Evolutionary conservation across 306 rosid genomes (phyloP).

Genomic region (Medicago lupulina): DNA sequence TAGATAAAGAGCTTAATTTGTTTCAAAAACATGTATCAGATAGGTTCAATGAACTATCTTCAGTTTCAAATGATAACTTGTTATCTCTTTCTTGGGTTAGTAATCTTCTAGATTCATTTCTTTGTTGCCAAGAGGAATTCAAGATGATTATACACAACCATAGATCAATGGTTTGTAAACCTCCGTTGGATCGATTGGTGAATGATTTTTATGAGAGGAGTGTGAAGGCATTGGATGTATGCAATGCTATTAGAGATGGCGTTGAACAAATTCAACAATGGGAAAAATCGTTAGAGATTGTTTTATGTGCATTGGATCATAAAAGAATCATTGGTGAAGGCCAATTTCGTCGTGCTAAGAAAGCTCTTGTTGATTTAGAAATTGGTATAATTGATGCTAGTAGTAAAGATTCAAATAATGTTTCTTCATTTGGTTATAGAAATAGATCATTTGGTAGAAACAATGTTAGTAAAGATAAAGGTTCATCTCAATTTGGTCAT

Average conservation of each 20-base stretch:
- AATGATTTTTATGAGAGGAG: slow-evolving; percentile 78
- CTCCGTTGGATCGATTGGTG: slow-evolving; percentile 71
- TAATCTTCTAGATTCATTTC: slow-evolving; percentile 72
- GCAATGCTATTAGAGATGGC: slow-evolving; percentile 90
- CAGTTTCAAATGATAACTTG: slow-evolving; percentile 46
- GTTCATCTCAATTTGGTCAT: slow-evolving; percentile 50
- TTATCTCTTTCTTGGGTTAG: slow-evolving; percentile 76
- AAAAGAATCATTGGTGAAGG: slow-evolving; percentile 73
- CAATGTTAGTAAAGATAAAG: slow-evolving; percentile 37
- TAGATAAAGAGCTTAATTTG: slow-evolving; percentile 60
- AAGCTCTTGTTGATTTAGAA: slow-evolving; percentile 78
- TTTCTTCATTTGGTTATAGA: slow-evolving; percentile 55
- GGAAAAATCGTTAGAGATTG: slow-evolving; percentile 81
- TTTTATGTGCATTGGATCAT: slow-evolving; percentile 62
- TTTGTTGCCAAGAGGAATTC: slow-evolving; percentile 71
- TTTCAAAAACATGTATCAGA: slow-evolving; percentile 69
- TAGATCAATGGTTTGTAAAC: slow-evolving; percentile 36
- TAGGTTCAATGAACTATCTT: slow-evolving; percentile 56
- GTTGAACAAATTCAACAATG: slow-evolving; percentile 82
- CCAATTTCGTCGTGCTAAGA: slow-evolving; percentile 89
- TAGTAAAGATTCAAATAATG: slow-evolving; percentile 60
- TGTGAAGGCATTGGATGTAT: slow-evolving; percentile 84
- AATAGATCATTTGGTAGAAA: slow-evolving; percentile 86
- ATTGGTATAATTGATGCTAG: slow-evolving; percentile 84
- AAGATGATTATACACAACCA: slow-evolving; percentile 54